Percentiles rank a stretch among this genome's conserved stretches.
Conservation (phyloP, 2,329 filamentous ascomycete genomes). For the Neofusicoccum parvum region DNA sequence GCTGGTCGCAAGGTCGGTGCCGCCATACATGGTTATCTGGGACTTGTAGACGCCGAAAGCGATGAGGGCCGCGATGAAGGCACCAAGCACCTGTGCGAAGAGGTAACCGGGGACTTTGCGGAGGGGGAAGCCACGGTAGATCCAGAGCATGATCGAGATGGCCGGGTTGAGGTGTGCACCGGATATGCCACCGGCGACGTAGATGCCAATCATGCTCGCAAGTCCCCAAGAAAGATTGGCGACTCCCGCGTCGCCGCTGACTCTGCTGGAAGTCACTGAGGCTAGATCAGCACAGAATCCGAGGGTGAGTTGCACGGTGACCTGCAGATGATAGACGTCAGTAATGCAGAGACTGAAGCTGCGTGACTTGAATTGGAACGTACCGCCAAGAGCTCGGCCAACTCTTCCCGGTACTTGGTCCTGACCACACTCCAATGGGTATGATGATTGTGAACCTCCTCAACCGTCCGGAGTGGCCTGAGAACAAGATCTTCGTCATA, state of each 20-base stretch:
- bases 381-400: constrained; percentile 57
- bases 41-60: constrained; percentile 42
- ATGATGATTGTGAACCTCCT: constrained; percentile 50
- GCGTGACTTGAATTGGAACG: background rate
- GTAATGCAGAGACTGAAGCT: background rate
- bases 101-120: constrained; percentile 32
- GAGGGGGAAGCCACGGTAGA: constrained; percentile 39
- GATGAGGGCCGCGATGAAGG: constrained; percentile 37
- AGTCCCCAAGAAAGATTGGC: constrained; percentile 54
- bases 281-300: constrained; percentile 55
- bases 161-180: constrained; percentile 54
- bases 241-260: constrained; percentile 35
- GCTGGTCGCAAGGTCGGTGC: constrained; percentile 22
- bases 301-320: constrained; percentile 32
- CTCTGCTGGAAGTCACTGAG: constrained; percentile 50
- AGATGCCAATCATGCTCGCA: constrained; percentile 55
- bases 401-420: constrained; percentile 54
- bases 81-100: constrained; percentile 39
- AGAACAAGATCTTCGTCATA: constrained; percentile 50
- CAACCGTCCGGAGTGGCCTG: constrained; percentile 45
- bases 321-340: background rate
- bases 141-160: constrained; percentile 45
- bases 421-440: constrained; percentile 52
- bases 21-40: constrained; percentile 32
- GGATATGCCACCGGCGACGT: constrained; percentile 49